phyloP scores from a whole-genome alignment of 2,329 filamentous ascomycete genomes.

The Aspergillus tanneri region DNA sequence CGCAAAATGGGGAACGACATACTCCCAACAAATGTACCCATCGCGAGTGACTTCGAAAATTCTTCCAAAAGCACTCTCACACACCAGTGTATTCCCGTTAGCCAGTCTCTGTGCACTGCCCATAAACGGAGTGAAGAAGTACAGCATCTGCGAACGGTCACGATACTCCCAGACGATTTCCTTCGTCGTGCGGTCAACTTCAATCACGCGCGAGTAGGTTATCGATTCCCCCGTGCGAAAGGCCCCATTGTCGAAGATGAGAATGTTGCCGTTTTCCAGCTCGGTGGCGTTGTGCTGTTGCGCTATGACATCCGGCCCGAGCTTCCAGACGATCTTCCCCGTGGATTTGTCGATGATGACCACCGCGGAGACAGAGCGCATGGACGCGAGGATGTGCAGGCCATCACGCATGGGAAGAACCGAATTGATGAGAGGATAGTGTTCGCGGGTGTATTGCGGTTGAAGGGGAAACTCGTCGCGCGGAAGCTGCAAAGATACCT shows the following conservation, averaged over 20 bases:
- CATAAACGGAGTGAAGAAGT: conserved; percentile 51
- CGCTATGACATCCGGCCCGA: conserved; percentile 41
- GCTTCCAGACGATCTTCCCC: conserved; percentile 45
- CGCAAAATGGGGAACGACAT: conserved; percentile 42
- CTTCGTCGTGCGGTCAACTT: conserved; percentile 41
- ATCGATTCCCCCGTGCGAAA: conserved; percentile 43
- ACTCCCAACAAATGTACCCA: conserved; percentile 48
- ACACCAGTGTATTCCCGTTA: conserved; percentile 47
- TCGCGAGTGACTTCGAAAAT: conserved; percentile 46
- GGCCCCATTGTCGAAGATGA: conserved; percentile 50
- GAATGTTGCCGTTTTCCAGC: conserved; percentile 43
- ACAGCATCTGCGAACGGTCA: conserved; percentile 39
- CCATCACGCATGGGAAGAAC: conserved; percentile 42
- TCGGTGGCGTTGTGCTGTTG: conserved; percentile 50
- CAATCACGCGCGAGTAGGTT: conserved; percentile 46
- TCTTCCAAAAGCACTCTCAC: conserved; percentile 46
- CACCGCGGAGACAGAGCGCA: conserved; percentile 45
- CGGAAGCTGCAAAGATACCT: conserved; percentile 43
- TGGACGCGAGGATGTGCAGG: conserved; percentile 42
- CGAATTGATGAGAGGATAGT: conserved; percentile 50
- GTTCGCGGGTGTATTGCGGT: conserved; percentile 32
- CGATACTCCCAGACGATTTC: conserved; percentile 47
- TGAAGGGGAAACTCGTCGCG: conserved; percentile 42
- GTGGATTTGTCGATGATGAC: conserved; percentile 45
- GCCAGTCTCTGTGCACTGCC: conserved; percentile 45